These are phyloP conservation scores for Zasmidium cellare DNA, from an alignment of 2,329 filamentous ascomycete genomes.

Conservation along the genomic window DNA sequence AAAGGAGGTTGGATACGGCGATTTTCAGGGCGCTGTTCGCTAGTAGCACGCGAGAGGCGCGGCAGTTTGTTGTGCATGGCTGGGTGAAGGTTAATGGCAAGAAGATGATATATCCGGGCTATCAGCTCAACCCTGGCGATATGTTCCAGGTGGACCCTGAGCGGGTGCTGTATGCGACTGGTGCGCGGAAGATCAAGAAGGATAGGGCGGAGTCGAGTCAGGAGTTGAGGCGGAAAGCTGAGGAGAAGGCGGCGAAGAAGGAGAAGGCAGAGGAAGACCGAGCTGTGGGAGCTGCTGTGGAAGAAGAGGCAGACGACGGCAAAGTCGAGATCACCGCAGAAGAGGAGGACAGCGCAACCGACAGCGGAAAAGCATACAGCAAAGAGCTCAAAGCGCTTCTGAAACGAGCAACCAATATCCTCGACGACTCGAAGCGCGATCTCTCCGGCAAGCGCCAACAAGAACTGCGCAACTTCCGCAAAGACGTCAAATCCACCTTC, in stretches of 20 bases:
- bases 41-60: slow-evolving; percentile 86
- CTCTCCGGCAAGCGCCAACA: slow-evolving; percentile 73
- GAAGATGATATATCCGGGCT: slow-evolving; percentile 92
- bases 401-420: slow-evolving; percentile 60
- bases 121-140: slow-evolving; percentile 93
- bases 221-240: slow-evolving; percentile 16
- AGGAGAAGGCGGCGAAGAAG: slow-evolving; percentile 24
- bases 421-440: slow-evolving; percentile 49
- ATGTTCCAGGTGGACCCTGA: slow-evolving; percentile 96
- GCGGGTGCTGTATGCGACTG: slow-evolving; percentile 84
- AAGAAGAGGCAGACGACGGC: slow-evolving; percentile 25
- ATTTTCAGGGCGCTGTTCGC: slow-evolving; percentile 93
- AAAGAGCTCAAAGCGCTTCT: slow-evolving; percentile 57
- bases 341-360: slow-evolving; percentile 8
- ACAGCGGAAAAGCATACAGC: slow-evolving; percentile 15
- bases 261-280: slow-evolving; percentile 18
- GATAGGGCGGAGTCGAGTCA: slow-evolving; percentile 28
- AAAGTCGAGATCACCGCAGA: slow-evolving; percentile 7
- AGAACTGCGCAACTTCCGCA: slow-evolving; percentile 70
- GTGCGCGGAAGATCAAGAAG: slow-evolving; percentile 53
- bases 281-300: slow-evolving; percentile 19
- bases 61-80: slow-evolving; percentile 92
- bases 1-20: slow-evolving; percentile 89
- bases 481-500: slow-evolving; percentile 64
- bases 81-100: slow-evolving; percentile 95